A percentile compares a stretch with the other conserved stretches of the same genome.
Evolutionary conservation across 225 moss, liverwort and hornwort genomes (phyloP).

Genomic region (Asterella californica): DNA sequence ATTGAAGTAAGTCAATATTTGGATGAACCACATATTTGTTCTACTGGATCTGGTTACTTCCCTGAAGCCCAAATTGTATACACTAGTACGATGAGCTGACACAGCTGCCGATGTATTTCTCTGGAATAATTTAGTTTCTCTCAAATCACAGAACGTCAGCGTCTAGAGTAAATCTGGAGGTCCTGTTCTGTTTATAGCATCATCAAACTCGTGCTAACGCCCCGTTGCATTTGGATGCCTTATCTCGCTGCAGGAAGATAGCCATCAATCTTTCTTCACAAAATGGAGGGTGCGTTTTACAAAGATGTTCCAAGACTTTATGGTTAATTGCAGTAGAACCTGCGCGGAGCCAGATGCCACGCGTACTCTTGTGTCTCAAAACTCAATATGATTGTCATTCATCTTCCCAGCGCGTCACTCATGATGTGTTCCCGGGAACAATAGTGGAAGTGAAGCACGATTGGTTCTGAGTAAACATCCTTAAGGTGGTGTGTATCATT

Average conservation of each 20-base stretch:
- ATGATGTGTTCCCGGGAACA: neutral
- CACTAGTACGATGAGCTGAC: no score
- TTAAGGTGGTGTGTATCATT: no score
- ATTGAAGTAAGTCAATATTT: neutral
- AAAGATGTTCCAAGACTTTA: neutral
- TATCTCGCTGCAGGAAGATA: conserved; percentile 29
- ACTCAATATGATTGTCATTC: neutral
- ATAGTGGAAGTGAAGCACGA: neutral
- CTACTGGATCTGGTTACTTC: neutral
- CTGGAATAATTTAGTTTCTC: neutral
- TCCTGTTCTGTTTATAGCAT: no score
- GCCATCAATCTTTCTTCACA: conserved; percentile 30
- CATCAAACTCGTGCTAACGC: neutral
- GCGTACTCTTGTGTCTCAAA: no score
- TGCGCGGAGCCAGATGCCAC: neutral
- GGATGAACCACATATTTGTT: neutral
- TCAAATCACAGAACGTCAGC: neutral
- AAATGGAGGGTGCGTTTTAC: conserved; percentile 38
- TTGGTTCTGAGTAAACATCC: neutral
- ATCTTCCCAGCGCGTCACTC: neutral
- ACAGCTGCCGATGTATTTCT: neutral
- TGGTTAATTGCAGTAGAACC: neutral
- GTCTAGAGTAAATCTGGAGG: neutral
- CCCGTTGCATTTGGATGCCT: neutral
- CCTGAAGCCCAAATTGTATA: neutral